Base-by-base conservation (phyloP, 208 protist genomes). In the Trypanosoma conorhini region DNA sequence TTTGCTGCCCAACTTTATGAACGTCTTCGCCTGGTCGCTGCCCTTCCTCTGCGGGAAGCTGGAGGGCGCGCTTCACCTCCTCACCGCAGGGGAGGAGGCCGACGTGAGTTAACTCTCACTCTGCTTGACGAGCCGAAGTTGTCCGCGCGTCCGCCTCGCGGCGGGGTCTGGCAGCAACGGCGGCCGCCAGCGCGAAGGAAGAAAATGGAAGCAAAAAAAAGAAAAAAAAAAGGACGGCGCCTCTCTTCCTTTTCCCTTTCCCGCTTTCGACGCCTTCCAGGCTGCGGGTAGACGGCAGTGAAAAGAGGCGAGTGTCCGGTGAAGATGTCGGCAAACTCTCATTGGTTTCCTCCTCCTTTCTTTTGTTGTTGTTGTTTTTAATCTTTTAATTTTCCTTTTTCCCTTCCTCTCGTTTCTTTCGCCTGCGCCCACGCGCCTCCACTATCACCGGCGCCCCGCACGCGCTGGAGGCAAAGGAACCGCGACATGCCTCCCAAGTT, bases 401-500 rank as follows among this genome's bases (percentile, higher is more conserved):
- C 26, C 26, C 4, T 54, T 54, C 26, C 12, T 19, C 26, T 28
- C n/a, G 22, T 26, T 26, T 54, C 19, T 24, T 24, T 54, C 26
- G 17, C 2, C 26, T 54, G 12, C n/a, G 9, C 17, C 22, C 42
- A 19, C 42, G 42, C 42, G 9, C 42, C 15, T 46, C 42, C 42
- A 46, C 8, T 46, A 46, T 24, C n/a, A n/a, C n/a, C 50, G 50
- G n/a, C 1, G n/a, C 50, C 9, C 50, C 50, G 26, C 50, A 24
- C n/a, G 22, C 12, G 22, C 50, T 26, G 51, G 19, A 48, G 12
- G 44, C 28, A 70, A 60, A 64, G 55, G 65, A 63, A 24, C 13
- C 67, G 22, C 38, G 31, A 51, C 70, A 99, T 99, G 98, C 98
- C 98, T 59, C 98, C 98, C 52, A 99, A 99, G 92, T 98, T 99